A percentile compares a stretch with the other conserved stretches of the same genome.
phyloP scores from a whole-genome alignment of 2,329 filamentous ascomycete genomes.

The Dactylella cylindrospora region DNA sequence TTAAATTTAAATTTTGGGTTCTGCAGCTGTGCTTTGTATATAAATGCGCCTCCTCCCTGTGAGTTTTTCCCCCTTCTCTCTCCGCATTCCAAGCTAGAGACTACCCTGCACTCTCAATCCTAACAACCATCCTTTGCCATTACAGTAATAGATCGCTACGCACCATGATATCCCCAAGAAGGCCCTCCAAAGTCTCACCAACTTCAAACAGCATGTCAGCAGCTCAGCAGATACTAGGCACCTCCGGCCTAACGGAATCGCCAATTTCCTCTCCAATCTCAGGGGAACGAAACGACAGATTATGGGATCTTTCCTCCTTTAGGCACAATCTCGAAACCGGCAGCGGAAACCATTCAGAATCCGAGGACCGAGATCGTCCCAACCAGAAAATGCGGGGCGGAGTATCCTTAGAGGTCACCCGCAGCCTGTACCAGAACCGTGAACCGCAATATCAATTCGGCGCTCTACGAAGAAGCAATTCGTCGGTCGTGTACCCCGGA shows the following conservation, averaged over 20 bases:
- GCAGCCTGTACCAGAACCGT: slow-evolving; percentile 23
- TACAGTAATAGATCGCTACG: slow-evolving; percentile 6
- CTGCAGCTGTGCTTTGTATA: slow-evolving; percentile 6
- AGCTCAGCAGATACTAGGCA: slow-evolving; percentile 33
- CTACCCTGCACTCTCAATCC: neutral
- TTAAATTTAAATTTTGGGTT: no score
- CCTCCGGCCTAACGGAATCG: slow-evolving; percentile 32
- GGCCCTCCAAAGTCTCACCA: slow-evolving; percentile 36
- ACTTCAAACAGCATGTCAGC: slow-evolving; percentile 36
- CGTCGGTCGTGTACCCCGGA: slow-evolving; percentile 44
- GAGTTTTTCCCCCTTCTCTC: slow-evolving; percentile 2
- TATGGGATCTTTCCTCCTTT: slow-evolving; percentile 32
- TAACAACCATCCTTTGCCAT: neutral
- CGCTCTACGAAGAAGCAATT: slow-evolving; percentile 37
- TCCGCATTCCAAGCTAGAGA: neutral
- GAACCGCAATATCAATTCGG: slow-evolving; percentile 4
- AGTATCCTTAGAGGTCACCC: slow-evolving; percentile 27
- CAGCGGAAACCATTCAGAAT: neutral
- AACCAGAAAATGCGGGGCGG: slow-evolving; percentile 12
- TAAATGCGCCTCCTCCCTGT: slow-evolving; percentile 7
- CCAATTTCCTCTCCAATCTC: slow-evolving; percentile 30
- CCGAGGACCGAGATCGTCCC: neutral
- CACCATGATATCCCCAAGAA: slow-evolving; percentile 42
- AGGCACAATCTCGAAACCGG: slow-evolving; percentile 8
- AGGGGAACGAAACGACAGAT: slow-evolving; percentile 29